These are phyloP conservation scores for Fusarium bactridioides DNA, from an alignment of 2,329 filamentous ascomycete genomes.

Conservation along the genomic window DNA sequence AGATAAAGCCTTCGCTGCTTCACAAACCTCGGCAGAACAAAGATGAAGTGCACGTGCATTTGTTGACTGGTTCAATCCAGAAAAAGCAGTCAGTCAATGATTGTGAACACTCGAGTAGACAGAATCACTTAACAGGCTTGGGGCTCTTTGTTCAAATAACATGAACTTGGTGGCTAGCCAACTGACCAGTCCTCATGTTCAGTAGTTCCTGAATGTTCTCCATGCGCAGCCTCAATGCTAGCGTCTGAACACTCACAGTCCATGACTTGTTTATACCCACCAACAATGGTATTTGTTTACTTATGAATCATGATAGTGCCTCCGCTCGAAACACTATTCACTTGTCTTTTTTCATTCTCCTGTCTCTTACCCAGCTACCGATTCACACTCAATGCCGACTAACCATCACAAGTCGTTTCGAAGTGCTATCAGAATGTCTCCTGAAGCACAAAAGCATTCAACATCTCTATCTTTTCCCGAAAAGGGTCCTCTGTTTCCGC, in stretches of 20 bases:
- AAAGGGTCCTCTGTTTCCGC: not conserved
- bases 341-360: not conserved
- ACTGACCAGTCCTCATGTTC: not conserved
- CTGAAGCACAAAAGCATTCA: not conserved
- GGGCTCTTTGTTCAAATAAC: not conserved
- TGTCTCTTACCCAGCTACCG: not conserved
- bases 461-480: rapidly evolving
- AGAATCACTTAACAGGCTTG: not conserved
- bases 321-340: not conserved
- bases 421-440: not conserved
- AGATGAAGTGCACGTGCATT: no score
- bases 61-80: not conserved
- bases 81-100: not conserved
- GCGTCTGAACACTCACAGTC: not conserved
- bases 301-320: no score
- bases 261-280: not conserved
- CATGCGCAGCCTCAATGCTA: not conserved
- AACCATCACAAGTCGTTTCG: not conserved
- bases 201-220: not conserved
- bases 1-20: not conserved
- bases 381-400: not conserved
- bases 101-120: not conserved
- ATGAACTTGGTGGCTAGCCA: not conserved
- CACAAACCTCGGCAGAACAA: not conserved
- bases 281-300: not conserved